Evolutionary conservation across 169 alveolate species (phyloP), one percentile per base, ranked within the genome.

Genomic region (Plasmodium inui): DNA sequence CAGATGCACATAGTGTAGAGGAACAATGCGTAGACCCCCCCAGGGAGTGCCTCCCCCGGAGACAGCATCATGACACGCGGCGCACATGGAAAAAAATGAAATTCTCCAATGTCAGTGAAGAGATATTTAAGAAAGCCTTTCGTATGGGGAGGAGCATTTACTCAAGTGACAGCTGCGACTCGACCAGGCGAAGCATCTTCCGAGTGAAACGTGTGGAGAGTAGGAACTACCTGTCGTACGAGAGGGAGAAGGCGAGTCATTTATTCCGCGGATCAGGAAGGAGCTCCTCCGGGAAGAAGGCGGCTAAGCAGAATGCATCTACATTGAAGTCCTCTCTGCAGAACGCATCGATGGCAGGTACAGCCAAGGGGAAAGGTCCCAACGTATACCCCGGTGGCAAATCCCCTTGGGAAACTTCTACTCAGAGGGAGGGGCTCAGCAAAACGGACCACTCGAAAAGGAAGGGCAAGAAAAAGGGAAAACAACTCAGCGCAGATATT

Each of bases 141-240:
- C 50, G 44, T 4, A 78, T 57, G 50, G 46, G 84, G 46, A 79
- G 70, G 73, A 61, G 41, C 26, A 79, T 89, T 5, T 89, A 79
- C 57, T 78, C 88, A 37, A 89, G 94, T 89, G 94, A 89, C 72
- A 89, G 32, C 32, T 50, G 61, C 55, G 67, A 39, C 39, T 78
- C 88, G 17, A 30, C 14, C 32, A 30, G 28, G 32, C 30, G 41
- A 50, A 70, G 50, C 37, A 6, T 79, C 30, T 79, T 89, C 32
- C 80, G 82, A 57, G 72, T 61, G 17, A 89, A 79, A 37, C 50
- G 19, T 67, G 50, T 89, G 32, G 28, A 67, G 55, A 39, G 72
- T 89, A 57, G 32, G 44, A 89, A 89, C 50, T 89, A 89, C 73
- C n/a, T 32, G n/a, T 8, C n/a, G 34, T 89, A 89, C 22, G 94